Evolutionary conservation across 2,329 filamentous ascomycete species (phyloP).

Genomic region (Alternaria ventricosa): DNA sequence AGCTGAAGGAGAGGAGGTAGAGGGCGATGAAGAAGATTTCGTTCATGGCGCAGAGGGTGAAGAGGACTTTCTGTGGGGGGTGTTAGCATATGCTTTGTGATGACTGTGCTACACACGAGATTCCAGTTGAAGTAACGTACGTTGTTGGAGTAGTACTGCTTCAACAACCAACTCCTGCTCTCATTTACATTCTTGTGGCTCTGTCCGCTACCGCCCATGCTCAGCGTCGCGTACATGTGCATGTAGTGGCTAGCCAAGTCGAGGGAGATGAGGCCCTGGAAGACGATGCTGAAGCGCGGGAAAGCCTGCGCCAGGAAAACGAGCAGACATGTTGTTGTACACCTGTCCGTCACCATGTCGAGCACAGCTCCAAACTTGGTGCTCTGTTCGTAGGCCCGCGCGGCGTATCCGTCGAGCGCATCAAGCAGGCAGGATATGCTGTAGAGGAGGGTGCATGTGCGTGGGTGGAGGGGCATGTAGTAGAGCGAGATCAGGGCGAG

Average conservation of each 20-base stretch:
- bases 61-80: constrained; percentile 76
- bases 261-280: constrained; percentile 90
- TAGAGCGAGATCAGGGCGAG: constrained; percentile 87
- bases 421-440: constrained; percentile 94
- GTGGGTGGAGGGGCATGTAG: constrained; percentile 99
- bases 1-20: constrained; percentile 96
- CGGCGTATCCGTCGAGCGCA: constrained; percentile 93
- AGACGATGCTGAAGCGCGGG: constrained; percentile 90
- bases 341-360: constrained; percentile 99
- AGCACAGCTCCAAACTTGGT: constrained; percentile 95
- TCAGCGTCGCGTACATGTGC: constrained; percentile 96
- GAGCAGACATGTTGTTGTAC: constrained; percentile 92
- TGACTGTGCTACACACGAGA: neutral
- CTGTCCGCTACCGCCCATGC: constrained; percentile 78
- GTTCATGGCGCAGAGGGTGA: constrained; percentile 87
- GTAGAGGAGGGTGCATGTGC: constrained; percentile 90
- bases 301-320: constrained; percentile 96
- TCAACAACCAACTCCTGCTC: constrained; percentile 85
- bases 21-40: constrained; percentile 98
- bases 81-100: constrained; percentile 17
- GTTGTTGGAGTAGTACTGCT: constrained; percentile 97
- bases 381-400: constrained; percentile 83
- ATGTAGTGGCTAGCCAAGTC: constrained; percentile 98
- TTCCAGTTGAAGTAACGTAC: constrained; percentile 58
- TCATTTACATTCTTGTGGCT: constrained; percentile 96